Percentiles rank a stretch among this genome's conserved stretches.
phyloP scores from a whole-genome alignment of 2,329 filamentous ascomycete species.

The Sporothrix sp. region DNA sequence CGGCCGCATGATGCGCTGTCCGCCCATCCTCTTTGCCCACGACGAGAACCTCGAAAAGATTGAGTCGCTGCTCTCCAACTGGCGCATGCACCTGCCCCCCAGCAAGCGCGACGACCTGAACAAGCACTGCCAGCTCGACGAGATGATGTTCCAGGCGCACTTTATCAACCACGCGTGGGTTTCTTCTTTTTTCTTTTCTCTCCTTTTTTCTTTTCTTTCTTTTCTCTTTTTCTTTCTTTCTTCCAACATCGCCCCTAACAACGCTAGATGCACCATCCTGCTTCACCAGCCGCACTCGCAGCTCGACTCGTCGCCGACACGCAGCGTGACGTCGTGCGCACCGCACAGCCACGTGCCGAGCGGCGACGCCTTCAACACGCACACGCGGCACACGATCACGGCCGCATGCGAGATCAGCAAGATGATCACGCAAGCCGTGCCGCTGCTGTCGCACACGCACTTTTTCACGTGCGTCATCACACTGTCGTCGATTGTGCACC shows the following conservation, averaged over 20 bases:
- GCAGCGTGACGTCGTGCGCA: constrained; percentile 55
- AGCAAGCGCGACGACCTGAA: constrained; percentile 61
- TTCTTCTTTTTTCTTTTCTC: too few relatives aligned
- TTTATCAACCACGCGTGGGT: constrained; percentile 58
- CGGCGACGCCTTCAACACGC: constrained; percentile 47
- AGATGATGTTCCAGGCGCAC: constrained; percentile 85
- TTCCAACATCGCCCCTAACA: too few relatives aligned
- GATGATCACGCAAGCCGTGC: constrained; percentile 63
- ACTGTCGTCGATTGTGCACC: constrained; percentile 68
- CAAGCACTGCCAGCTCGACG: constrained; percentile 63
- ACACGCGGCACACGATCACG: constrained; percentile 71
- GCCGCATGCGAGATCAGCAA: constrained; percentile 69
- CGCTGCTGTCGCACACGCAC: constrained; percentile 64
- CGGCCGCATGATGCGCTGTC: constrained; percentile 59
- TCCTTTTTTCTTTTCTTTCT: too few relatives aligned
- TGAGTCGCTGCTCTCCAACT: constrained; percentile 54
- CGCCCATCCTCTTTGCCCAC: constrained; percentile 41
- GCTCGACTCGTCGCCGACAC: constrained; percentile 52
- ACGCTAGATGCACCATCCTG: constrained; percentile 52
- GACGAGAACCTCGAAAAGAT: constrained; percentile 43
- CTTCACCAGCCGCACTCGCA: constrained; percentile 73
- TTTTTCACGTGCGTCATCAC: constrained; percentile 78
- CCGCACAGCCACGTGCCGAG: constrained; percentile 44
- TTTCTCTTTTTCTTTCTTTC: neutral
- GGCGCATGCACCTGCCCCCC: constrained; percentile 67